phyloP scores from a whole-genome alignment of 2,329 filamentous ascomycete genomes.

The Colletotrichum sp. region DNA sequence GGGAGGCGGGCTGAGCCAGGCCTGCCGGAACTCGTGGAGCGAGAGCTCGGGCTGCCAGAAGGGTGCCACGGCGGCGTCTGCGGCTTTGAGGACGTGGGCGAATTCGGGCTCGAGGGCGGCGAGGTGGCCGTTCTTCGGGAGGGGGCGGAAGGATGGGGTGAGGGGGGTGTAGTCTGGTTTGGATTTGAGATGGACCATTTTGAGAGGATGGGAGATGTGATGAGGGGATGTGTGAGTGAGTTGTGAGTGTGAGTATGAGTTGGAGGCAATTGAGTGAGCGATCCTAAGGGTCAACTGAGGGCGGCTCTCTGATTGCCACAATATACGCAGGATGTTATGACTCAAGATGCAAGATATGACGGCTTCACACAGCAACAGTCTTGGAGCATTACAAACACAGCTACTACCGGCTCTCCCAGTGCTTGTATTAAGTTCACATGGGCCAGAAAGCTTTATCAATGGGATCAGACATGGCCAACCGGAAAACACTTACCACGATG shows the following conservation, averaged over 20 bases:
- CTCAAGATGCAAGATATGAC: background rate
- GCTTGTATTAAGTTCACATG: background rate
- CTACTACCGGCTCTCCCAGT: background rate
- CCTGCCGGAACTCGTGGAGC: slow-evolving; percentile 31
- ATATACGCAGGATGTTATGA: background rate
- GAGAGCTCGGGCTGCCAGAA: slow-evolving; percentile 33
- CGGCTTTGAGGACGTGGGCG: slow-evolving; percentile 27
- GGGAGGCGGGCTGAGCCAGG: slow-evolving; percentile 27
- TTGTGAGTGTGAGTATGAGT: background rate
- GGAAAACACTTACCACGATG: background rate
- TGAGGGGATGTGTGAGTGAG: background rate
- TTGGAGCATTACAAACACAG: background rate
- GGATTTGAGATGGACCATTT: slow-evolving; percentile 30
- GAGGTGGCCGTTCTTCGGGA: slow-evolving; percentile 39
- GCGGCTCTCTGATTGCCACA: background rate
- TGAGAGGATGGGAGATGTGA: accelerated
- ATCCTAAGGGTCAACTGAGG: background rate
- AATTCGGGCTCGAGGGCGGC: slow-evolving; percentile 36
- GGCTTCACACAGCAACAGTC: background rate
- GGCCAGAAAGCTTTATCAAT: background rate
- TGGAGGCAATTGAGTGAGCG: background rate
- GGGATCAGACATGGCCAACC: background rate
- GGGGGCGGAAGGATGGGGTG: slow-evolving; percentile 35
- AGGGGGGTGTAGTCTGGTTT: slow-evolving; percentile 30
- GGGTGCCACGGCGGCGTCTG: slow-evolving; percentile 27